Evolutionary conservation across 179 eudicot species (phyloP), one percentile per base, ranked within the genome.

Genomic region (Actinidia chinensis): DNA sequence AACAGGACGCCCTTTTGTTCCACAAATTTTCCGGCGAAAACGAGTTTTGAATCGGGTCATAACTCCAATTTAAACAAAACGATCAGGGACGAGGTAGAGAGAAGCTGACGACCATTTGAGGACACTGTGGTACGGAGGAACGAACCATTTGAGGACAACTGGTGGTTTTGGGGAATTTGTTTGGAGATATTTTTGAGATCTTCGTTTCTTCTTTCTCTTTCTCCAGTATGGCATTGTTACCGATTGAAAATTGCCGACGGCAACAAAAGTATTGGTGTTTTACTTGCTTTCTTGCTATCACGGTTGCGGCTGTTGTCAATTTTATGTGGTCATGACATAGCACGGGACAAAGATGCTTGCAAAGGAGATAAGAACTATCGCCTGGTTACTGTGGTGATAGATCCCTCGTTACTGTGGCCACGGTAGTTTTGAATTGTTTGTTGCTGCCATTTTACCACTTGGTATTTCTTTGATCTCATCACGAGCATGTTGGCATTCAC

Each of bases 121-220:
- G 98, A 95, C 85, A 90, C 92, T n/a, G n/a, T 95, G 99, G 99
- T 91, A 93, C 56, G 99, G 94, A 78, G 99, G 94, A 74, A 98
- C 93, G 75, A 97, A 93, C 66, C 99, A 95, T 82, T 87, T 95
- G 68, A 88, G 92, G 84, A 86, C 90, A 20, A 93, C 96, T 54
- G 97, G 99, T 60, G 22, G n/a, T n/a, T n/a, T 95, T 98, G 99
- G 99, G 99, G 12, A 95, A 93, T 76, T 78, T 93, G 78, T 48
- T 95, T 80, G 99, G 94, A 83, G 90, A 93, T 42, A 85, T 92
- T 75, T 56, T 95, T 52, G 97, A 95, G 76, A 90, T n/a, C n/a
- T n/a, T 93, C 5, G 99, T 1, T 95, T 90, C 91, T 95, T n/a
- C n/a, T n/a, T n/a, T n/a, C n/a, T 95, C 91, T 93, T 95, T 74